Evolutionary conservation across 1,284 basidiomycete genomes (phyloP).

Genomic region (Cystobasidium slooffiae): DNA sequence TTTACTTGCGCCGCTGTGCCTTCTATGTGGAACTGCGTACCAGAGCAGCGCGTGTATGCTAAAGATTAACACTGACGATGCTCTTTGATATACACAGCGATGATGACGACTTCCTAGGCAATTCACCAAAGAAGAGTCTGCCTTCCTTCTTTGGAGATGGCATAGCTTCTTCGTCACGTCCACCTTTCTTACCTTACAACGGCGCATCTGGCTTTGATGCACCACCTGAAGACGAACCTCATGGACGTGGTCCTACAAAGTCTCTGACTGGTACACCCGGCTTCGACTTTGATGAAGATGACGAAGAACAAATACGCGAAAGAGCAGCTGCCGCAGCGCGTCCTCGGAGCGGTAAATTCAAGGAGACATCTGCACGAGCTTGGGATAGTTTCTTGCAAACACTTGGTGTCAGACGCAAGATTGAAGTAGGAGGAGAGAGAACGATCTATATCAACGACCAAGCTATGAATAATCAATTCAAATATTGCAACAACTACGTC

Average conservation of each 20-base stretch:
- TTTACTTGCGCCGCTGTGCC: background rate
- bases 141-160: conserved; percentile 35
- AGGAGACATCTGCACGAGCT: conserved; percentile 11
- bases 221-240: conserved; percentile 18
- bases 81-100: conserved; percentile 22
- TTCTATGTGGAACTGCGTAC: background rate
- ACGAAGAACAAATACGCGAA: conserved; percentile 42
- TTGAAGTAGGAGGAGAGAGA: conserved; percentile 47
- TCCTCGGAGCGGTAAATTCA: conserved; percentile 30
- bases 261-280: conserved; percentile 42
- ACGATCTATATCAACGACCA: conserved; percentile 49
- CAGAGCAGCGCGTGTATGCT: background rate
- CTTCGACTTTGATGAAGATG: conserved; percentile 43
- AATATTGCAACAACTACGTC: conserved; percentile 71
- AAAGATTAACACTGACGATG: background rate
- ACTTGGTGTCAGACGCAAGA: conserved; percentile 21
- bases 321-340: conserved; percentile 24
- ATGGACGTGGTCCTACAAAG: conserved; percentile 19
- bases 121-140: conserved; percentile 29
- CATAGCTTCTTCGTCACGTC: conserved; percentile 1
- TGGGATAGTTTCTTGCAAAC: conserved; percentile 25
- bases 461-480: conserved; percentile 44
- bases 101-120: conserved; percentile 33
- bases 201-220: conserved; percentile 30
- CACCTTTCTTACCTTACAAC: conserved; percentile 25